These are phyloP conservation scores for Huntiella omanensis DNA, from an alignment of 2,329 filamentous ascomycete genomes.

Conservation along the genomic window DNA sequence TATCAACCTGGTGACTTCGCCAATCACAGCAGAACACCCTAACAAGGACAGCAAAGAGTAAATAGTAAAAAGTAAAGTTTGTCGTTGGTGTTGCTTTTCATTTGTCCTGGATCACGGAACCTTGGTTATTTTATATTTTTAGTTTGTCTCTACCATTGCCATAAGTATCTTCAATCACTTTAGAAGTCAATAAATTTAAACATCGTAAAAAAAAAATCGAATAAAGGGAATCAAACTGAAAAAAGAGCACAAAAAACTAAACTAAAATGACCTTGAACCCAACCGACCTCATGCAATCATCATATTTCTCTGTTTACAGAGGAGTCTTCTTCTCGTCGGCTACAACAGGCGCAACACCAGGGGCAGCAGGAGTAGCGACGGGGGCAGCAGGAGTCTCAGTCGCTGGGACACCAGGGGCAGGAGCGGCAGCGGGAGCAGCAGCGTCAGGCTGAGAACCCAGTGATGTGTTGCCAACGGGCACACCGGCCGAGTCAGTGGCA, in stretches of 20 bases:
- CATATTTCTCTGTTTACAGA: background rate
- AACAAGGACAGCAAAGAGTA: background rate
- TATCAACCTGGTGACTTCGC: conserved; percentile 11
- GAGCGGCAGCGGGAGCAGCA: conserved; percentile 11
- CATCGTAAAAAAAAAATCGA: no score
- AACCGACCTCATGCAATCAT: background rate
- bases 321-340: no score
- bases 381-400: background rate
- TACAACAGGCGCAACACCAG: background rate
- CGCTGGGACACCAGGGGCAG: conserved; percentile 12
- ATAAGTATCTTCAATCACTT: no score
- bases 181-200: no score
- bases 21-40: background rate
- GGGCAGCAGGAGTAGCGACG: background rate
- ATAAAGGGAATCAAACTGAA: no score
- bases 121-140: no score
- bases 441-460: conserved; percentile 4
- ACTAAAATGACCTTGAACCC: background rate
- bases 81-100: background rate
- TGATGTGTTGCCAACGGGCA: conserved; percentile 9
- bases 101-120: no score
- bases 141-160: no score
- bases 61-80: background rate
- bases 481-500: conserved; percentile 8
- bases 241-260: background rate